Percentiles rank a stretch among this genome's conserved stretches.
Evolutionary conservation across 2,329 filamentous ascomycete species (phyloP).

Genomic region (Monosporascus sp.): DNA sequence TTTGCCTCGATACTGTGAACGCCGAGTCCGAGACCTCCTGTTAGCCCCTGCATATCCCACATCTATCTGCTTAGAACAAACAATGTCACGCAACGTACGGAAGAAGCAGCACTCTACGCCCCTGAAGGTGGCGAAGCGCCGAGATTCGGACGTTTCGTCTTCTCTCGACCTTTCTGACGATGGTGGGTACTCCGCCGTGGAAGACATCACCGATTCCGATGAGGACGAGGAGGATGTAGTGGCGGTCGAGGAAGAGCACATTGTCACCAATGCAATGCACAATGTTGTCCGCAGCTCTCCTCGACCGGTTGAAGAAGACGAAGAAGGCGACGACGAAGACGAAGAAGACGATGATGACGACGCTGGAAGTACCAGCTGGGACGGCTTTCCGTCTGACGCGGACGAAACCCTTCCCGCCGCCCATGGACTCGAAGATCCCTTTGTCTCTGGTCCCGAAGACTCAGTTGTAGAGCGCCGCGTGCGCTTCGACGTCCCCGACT

Average conservation of each 20-base stretch:
- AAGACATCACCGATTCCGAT: conserved; percentile 71
- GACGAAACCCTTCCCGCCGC: conserved; percentile 31
- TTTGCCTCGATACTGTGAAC: conserved; percentile 22
- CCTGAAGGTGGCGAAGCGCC: conserved; percentile 41
- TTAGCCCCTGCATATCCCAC: conserved; percentile 18
- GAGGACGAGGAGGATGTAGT: conserved; percentile 75
- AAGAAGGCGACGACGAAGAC: conserved; percentile 34
- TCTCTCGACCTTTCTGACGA: conserved; percentile 58
- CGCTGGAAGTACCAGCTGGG: conserved; percentile 44
- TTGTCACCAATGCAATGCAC: conserved; percentile 45
- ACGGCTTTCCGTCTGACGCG: conserved; percentile 44
- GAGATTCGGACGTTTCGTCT: conserved; percentile 47
- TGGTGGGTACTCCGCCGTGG: conserved; percentile 68
- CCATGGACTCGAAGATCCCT: conserved; percentile 31
- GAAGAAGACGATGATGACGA: conserved; percentile 32
- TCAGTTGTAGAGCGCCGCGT: conserved; percentile 56
- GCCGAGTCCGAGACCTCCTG: conserved; percentile 14
- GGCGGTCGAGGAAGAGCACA: conserved; percentile 71
- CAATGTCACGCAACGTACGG: conserved; percentile 50
- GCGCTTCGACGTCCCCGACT: conserved; percentile 63
- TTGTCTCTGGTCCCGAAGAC: conserved; percentile 17
- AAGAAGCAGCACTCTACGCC: conserved; percentile 39
- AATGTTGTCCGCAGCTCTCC: conserved; percentile 37
- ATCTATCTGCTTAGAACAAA: conserved; percentile 19
- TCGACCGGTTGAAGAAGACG: conserved; percentile 43